Conservation (phyloP, 768 basidiomycete genomes). For the Leccinum variicolor region DNA sequence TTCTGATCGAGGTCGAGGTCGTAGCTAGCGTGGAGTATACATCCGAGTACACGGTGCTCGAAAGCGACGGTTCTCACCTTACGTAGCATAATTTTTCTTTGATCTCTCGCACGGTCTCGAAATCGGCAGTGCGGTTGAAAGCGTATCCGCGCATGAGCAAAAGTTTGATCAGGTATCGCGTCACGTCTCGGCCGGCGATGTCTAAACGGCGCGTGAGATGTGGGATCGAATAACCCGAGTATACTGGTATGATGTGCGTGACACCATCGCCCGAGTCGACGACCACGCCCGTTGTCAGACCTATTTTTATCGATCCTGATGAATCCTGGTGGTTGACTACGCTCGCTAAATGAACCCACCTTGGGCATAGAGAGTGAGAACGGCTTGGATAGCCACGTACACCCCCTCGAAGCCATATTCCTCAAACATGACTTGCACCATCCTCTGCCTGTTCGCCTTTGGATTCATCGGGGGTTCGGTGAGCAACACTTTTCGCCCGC, state of each 20-base stretch:
- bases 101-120: constrained; percentile 97
- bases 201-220: constrained; percentile 93
- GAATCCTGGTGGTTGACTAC: neutral
- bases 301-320: constrained; percentile 37
- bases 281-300: constrained; percentile 96
- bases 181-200: constrained; percentile 97
- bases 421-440: constrained; percentile 99
- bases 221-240: constrained; percentile 93
- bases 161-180: constrained; percentile 98
- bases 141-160: constrained; percentile 99
- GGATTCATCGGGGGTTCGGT: constrained; percentile 99
- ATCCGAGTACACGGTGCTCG: neutral
- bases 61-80: constrained; percentile 50
- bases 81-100: constrained; percentile 99
- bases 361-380: constrained; percentile 97
- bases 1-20: constrained; percentile 95
- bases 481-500: constrained; percentile 84
- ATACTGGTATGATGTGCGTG: constrained; percentile 98
- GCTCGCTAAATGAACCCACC: constrained; percentile 50
- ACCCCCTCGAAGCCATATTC: constrained; percentile 95
- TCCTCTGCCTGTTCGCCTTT: constrained; percentile 83
- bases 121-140: constrained; percentile 99
- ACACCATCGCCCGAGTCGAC: constrained; percentile 99
- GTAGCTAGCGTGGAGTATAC: constrained; percentile 51
- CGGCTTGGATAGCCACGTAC: constrained; percentile 98